phyloP scores from a whole-genome alignment of 805 yeast genomes.

The Saturnispora kantuleensis region DNA sequence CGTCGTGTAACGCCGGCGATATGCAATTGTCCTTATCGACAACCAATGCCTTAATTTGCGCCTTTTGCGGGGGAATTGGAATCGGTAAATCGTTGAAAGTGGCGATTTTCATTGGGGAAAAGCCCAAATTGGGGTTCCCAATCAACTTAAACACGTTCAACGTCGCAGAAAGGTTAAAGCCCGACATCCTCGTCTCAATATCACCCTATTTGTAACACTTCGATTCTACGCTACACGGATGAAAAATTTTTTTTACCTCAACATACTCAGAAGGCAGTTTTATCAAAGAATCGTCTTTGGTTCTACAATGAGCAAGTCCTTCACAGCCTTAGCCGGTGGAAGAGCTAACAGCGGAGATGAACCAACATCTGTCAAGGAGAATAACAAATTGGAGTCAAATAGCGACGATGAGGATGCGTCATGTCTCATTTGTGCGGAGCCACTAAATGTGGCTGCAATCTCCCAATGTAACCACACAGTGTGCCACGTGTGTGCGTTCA shows the following conservation, averaged over 20 bases:
- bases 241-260: not conserved
- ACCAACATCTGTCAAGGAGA: not conserved
- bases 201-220: not conserved
- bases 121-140: conserved; percentile 53
- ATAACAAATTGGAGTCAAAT: not conserved
- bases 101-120: conserved; percentile 63
- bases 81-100: conserved; percentile 24
- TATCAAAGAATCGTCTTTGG: too few relatives aligned
- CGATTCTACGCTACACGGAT: too few relatives aligned
- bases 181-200: conserved; percentile 8
- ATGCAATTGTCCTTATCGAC: conserved; percentile 94
- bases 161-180: conserved; percentile 62
- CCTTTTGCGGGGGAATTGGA: conserved; percentile 13
- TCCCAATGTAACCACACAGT: conserved; percentile 79
- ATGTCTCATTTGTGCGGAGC: conserved; percentile 82
- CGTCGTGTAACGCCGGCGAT: conserved; percentile 71
- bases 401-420: conserved; percentile 13
- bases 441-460: conserved; percentile 50
- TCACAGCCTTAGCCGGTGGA: too few relatives aligned
- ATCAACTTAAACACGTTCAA: conserved; percentile 52
- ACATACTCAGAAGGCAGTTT: not conserved
- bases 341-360: not conserved
- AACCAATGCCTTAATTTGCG: conserved; percentile 60
- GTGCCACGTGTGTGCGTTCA: conserved; percentile 73
- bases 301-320: too few relatives aligned